Conservation (phyloP, 148 eudicot species). For the Pharnaceum exiguum region DNA sequence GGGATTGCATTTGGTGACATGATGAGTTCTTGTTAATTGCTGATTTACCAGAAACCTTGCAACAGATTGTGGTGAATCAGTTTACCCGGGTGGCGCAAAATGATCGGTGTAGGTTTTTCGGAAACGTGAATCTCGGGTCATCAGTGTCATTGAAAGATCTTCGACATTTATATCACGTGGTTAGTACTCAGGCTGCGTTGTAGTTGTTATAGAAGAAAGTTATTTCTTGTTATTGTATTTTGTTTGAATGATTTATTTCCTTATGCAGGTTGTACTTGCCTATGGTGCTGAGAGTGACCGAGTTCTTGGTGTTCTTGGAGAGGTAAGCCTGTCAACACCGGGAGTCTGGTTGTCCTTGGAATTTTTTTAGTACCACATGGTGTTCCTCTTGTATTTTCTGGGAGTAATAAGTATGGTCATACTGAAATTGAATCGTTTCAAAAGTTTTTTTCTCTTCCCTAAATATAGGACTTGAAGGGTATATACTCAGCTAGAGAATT, state of each 20-base stretch:
- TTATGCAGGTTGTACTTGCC: constrained; percentile 83
- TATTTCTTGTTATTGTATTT: neutral
- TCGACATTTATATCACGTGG: constrained; percentile 82
- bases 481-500: constrained; percentile 91
- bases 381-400: neutral
- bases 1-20: constrained; percentile 2
- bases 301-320: constrained; percentile 80
- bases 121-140: constrained; percentile 86
- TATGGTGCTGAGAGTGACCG: constrained; percentile 99
- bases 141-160: constrained; percentile 79
- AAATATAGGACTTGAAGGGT: constrained; percentile 48
- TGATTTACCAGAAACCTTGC: constrained; percentile 55
- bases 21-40: constrained; percentile 26
- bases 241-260: neutral
- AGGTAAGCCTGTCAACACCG: constrained; percentile 35
- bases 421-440: neutral
- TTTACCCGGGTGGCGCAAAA: constrained; percentile 78
- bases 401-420: neutral
- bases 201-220: neutral
- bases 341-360: neutral
- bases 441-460: constrained; percentile 1
- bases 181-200: constrained; percentile 31
- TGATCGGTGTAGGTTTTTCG: constrained; percentile 68
- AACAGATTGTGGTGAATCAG: constrained; percentile 87
- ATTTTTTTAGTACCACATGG: neutral